phyloP scores from a whole-genome alignment of 345 rosid species.

The Dipteronia dyeriana region DNA sequence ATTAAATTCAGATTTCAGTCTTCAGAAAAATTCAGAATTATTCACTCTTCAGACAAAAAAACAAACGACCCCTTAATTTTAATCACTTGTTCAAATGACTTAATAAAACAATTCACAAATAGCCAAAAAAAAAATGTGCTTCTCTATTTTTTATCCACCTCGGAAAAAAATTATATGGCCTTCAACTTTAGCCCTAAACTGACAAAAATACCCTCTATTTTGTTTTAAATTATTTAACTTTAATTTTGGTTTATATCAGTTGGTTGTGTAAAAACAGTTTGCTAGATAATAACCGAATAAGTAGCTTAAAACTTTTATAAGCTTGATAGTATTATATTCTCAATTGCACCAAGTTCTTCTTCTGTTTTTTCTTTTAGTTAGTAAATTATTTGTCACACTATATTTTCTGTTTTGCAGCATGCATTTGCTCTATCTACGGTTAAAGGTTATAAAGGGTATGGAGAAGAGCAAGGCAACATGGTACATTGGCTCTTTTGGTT shows the following conservation, averaged over 20 bases:
- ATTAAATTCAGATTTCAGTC: too few species aligned
- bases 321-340: background rate
- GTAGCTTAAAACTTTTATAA: background rate
- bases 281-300: background rate
- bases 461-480: constrained; percentile 68
- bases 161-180: too few species aligned
- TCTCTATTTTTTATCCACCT: too few species aligned
- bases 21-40: too few species aligned
- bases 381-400: background rate
- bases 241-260: background rate
- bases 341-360: background rate
- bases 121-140: too few species aligned
- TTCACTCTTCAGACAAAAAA: too few species aligned
- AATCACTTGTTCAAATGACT: too few species aligned
- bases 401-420: constrained; percentile 31
- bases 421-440: constrained; percentile 40
- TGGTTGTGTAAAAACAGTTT: background rate
- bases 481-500: constrained; percentile 25
- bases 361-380: background rate
- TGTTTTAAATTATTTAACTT: too few species aligned
- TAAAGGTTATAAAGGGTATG: constrained; percentile 58
- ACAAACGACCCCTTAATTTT: too few species aligned
- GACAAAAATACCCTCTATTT: too few species aligned
- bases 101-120: too few species aligned
- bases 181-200: too few species aligned